These are phyloP conservation scores for Cladosporium austrohemisphaericum DNA, from an alignment of 2,329 filamentous ascomycete species.

Conservation along the genomic window DNA sequence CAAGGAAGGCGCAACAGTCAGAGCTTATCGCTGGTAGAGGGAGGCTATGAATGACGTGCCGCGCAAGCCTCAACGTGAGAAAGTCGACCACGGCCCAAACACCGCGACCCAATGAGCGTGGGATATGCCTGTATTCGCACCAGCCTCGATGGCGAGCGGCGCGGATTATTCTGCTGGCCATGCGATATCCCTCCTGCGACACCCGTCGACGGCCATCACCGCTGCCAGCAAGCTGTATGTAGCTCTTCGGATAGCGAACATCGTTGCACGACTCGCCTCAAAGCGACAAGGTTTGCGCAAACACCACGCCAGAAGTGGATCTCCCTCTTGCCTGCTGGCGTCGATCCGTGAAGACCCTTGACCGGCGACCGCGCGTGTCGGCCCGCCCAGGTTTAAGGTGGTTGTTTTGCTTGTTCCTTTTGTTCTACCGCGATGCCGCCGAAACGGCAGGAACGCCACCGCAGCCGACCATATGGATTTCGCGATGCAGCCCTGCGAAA, in stretches of 20 bases:
- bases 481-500: no score
- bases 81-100: not conserved
- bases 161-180: not conserved
- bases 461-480: not conserved
- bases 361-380: slow-evolving; percentile 1
- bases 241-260: not conserved
- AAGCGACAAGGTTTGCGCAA: not conserved
- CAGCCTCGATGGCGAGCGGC: not conserved
- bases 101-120: no score
- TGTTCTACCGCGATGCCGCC: not conserved
- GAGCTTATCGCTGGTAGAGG: slow-evolving; percentile 7
- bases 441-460: not conserved
- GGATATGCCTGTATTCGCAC: no score
- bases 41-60: slow-evolving; percentile 9
- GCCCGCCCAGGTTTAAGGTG: not conserved
- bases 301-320: not conserved
- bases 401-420: not conserved
- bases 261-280: not conserved
- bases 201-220: not conserved
- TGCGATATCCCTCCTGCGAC: not conserved
- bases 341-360: not conserved
- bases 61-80: slow-evolving; percentile 7
- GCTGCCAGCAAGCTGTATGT: not conserved
- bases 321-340: not conserved
- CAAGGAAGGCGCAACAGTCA: slow-evolving; percentile 5